phyloP scores from a whole-genome alignment of 768 basidiomycete genomes.

The Tulasnella sp. region DNA sequence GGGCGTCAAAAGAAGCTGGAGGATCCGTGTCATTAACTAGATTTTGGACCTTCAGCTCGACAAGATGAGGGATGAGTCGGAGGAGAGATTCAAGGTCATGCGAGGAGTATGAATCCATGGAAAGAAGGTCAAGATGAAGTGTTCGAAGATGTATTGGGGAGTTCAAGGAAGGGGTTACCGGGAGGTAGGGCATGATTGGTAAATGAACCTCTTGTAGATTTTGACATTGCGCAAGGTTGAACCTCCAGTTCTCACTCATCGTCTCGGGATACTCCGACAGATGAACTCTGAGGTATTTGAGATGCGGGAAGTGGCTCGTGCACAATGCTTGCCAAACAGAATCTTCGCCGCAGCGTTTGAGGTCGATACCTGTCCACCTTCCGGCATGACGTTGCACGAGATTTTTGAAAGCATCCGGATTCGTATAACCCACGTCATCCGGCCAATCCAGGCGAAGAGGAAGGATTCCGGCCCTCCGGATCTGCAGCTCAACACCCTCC shows the following conservation, averaged over 20 bases:
- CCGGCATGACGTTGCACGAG: not conserved
- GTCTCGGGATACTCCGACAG: not conserved
- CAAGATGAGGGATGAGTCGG: not conserved
- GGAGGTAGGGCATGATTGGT: not conserved
- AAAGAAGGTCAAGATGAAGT: not conserved
- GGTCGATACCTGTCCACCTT: not conserved
- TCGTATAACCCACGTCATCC: no score
- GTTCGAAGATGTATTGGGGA: not conserved
- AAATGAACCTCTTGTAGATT: not conserved
- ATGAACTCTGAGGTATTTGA: not conserved
- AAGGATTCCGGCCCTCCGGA: not conserved
- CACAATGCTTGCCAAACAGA: not conserved
- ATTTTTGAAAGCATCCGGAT: not conserved
- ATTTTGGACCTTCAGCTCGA: not conserved
- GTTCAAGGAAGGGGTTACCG: not conserved
- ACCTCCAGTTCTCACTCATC: not conserved
- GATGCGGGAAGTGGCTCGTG: not conserved
- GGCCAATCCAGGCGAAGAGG: not conserved
- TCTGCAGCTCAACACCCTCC: not conserved
- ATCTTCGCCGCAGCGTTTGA: not conserved
- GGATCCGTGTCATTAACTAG: not conserved
- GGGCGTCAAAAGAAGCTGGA: not conserved
- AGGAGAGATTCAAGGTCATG: not conserved
- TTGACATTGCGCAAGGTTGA: not conserved
- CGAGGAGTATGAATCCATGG: not conserved